These are phyloP conservation scores for Inonotus hispidus DNA, from an alignment of 1,284 basidiomycete genomes.

Conservation along the genomic window DNA sequence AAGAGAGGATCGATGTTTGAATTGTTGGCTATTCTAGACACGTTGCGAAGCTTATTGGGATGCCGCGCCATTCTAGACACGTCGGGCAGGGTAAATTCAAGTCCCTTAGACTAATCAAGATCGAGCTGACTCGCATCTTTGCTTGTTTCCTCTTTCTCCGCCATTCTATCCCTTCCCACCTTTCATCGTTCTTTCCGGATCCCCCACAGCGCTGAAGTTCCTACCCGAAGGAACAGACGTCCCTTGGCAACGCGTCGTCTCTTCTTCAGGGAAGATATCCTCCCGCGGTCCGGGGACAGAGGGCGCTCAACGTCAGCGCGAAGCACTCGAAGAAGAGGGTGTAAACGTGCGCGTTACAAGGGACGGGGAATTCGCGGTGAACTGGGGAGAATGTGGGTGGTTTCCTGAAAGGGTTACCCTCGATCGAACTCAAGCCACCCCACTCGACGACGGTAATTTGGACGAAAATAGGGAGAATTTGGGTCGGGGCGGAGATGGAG, in stretches of 20 bases:
- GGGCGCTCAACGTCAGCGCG: conserved; percentile 61
- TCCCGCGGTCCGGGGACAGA: conserved; percentile 73
- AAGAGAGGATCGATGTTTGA: background rate
- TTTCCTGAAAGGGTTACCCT: conserved; percentile 42
- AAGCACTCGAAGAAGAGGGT: conserved; percentile 64
- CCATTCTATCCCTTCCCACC: background rate
- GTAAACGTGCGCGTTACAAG: conserved; percentile 52
- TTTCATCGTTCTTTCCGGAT: background rate
- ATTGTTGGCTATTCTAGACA: conserved; percentile 48
- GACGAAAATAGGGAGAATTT: background rate
- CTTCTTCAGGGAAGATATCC: conserved; percentile 65
- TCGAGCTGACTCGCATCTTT: background rate
- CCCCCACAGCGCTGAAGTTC: conserved; percentile 59
- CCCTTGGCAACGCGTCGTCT: conserved; percentile 72
- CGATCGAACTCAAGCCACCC: background rate
- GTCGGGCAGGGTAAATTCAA: conserved; percentile 73
- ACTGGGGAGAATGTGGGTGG: conserved; percentile 51
- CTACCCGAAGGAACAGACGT: conserved; percentile 56
- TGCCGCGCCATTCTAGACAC: conserved; percentile 77
- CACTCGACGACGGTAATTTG: background rate
- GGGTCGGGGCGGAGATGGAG: conserved; percentile 1
- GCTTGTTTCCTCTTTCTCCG: background rate
- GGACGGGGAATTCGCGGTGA: conserved; percentile 44
- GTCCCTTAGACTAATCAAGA: background rate
- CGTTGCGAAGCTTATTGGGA: conserved; percentile 77